Evolutionary conservation across 1,284 basidiomycete species (phyloP), one percentile per base, ranked within the genome.

Genomic region (Irpex sp.): DNA sequence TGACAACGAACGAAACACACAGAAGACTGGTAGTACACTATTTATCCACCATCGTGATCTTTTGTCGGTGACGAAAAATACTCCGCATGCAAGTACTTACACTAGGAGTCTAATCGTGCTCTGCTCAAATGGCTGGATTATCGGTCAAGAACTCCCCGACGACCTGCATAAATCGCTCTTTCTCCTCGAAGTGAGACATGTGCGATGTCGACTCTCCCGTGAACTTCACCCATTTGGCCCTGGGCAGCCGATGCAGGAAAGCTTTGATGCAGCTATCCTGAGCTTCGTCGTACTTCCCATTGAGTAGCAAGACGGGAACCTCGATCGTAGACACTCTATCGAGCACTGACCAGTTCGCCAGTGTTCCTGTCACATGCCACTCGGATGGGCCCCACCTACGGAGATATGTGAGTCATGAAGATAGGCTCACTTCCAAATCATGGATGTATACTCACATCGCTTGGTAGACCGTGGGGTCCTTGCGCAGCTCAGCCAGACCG

Each of bases 381-480:
- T 44, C 40, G 8, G 40, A 44, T 3, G 40, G 40, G 40, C 40
- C 40, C 40, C 2, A 44, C 15, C 48, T 34, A 26, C 13, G 3
- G 5, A 26, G 26, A 26, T 51, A 52, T 8, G 31, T 19, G 21
- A 21, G 36, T 8, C 36, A 8, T 44, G 17, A 34, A 9, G 11
- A 7, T 17, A 1, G 4, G 4, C 4, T 19, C 17, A 60, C 71
- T 72, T 1, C 13, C 3, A n/a, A n/a, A 7, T 40, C 58, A 52
- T 11, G 26, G 19, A 44, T 17, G 47, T 13, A 69, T 11, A 5
- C 76, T 44, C 54, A 79, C 81, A 84, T 82, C 21, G 79, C 82
- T 19, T 70, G 60, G 65, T 82, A 82, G 0, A 84, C 83, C 0
- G 84, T 86, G 4, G 78, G 75, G 63, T 85, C 83, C 52, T 75